phyloP scores from a whole-genome alignment of 345 rosid species.

The Lagerstroemia speciosa region DNA sequence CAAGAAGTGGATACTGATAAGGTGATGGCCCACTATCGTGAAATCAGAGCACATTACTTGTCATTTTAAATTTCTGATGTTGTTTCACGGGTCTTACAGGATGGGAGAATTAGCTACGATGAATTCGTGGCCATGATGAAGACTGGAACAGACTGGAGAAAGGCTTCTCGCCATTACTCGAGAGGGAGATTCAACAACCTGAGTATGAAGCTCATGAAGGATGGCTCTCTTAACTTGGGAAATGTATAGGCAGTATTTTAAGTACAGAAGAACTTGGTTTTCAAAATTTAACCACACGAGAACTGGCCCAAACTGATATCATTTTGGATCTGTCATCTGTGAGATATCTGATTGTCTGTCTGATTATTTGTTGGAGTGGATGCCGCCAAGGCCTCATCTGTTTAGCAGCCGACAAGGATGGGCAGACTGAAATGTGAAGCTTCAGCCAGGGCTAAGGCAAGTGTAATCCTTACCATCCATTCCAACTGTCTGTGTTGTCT shows the following conservation, averaged over 20 bases:
- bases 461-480: background rate
- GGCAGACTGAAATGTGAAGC: background rate
- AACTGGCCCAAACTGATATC: background rate
- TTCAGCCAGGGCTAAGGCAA: background rate
- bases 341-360: constrained; percentile 1
- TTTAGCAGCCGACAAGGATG: background rate
- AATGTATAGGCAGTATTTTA: constrained; percentile 28
- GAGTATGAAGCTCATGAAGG: constrained; percentile 94
- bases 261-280: background rate
- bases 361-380: background rate
- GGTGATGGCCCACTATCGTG: constrained; percentile 27
- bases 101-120: constrained; percentile 92
- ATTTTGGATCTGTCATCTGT: background rate
- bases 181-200: constrained; percentile 98
- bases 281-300: background rate
- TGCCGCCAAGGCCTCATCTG: background rate
- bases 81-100: constrained; percentile 32
- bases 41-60: background rate
- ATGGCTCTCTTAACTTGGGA: constrained; percentile 89
- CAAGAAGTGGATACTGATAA: constrained; percentile 99
- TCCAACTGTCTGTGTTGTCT: background rate
- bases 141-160: no score
- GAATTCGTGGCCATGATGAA: constrained; percentile 99
- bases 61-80: background rate
- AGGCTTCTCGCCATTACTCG: constrained; percentile 99